Conservation (phyloP, 75 land plant species). For the Sequoia sempervirens region DNA sequence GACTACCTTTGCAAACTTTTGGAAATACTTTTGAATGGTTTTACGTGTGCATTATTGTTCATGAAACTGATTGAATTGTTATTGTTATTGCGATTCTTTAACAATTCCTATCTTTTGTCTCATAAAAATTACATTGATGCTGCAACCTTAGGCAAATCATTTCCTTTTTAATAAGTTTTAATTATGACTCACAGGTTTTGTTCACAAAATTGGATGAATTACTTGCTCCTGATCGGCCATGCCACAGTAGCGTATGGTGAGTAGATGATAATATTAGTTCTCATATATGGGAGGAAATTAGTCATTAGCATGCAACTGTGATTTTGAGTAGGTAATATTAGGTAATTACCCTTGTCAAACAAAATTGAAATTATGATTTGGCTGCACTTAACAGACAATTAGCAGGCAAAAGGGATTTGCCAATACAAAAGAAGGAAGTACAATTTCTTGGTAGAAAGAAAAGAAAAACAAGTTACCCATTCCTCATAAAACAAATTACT, state of each 20-base stretch:
- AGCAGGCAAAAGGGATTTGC: not conserved
- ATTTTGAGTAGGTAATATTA: not conserved
- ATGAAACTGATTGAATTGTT: not conserved
- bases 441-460: too few relatives aligned
- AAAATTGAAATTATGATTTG: not conserved
- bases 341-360: not conserved
- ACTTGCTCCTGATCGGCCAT: slow-evolving; percentile 68
- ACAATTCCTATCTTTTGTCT: not conserved
- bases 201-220: slow-evolving; percentile 63
- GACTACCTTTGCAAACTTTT: too few relatives aligned
- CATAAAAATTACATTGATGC: not conserved
- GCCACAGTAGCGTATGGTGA: slow-evolving; percentile 77
- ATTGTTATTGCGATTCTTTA: not conserved
- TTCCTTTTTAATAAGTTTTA: not conserved
- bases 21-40: too few relatives aligned
- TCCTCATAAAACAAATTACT: not conserved
- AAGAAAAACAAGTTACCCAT: too few relatives aligned
- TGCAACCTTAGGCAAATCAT: not conserved
- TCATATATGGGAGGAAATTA: not conserved
- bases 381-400: not conserved
- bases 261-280: not conserved
- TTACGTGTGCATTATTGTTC: not conserved
- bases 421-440: not conserved
- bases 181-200: slow-evolving; percentile 40
- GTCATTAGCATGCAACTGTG: not conserved